A percentile compares a stretch with the other conserved stretches of the same genome.
These are phyloP conservation scores for Euphrasia arctica DNA, from an alignment of 305 asterid genomes.

Conservation along the genomic window DNA sequence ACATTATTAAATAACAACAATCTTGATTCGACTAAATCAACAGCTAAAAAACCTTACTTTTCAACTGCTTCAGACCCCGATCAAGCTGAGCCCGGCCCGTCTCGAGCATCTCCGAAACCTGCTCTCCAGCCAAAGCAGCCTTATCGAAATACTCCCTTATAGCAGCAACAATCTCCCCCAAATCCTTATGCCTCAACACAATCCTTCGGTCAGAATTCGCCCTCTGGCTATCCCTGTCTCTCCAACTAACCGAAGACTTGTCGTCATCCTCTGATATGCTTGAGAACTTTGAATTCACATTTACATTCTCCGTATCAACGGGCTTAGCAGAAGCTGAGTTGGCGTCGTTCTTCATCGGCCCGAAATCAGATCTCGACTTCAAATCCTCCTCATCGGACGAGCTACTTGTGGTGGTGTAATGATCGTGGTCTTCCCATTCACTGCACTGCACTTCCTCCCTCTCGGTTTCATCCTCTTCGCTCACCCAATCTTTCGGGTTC, in stretches of 20 bases:
- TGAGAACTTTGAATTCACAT: conserved; percentile 34
- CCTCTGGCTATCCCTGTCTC: conserved; percentile 43
- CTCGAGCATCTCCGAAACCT: conserved; percentile 90
- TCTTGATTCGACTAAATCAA: conserved; percentile 19
- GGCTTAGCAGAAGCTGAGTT: conserved; percentile 24
- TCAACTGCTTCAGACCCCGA: conserved; percentile 75
- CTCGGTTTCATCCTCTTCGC: conserved; percentile 66
- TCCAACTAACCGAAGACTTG: no score
- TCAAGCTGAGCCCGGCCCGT: conserved; percentile 86
- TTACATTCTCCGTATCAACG: conserved; percentile 16
- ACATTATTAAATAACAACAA: not conserved
- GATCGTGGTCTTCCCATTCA: conserved; percentile 96
- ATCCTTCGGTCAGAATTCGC: conserved; percentile 55
- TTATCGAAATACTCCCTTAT: conserved; percentile 76
- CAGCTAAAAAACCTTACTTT: conserved; percentile 47
- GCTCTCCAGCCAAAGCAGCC: conserved; percentile 91
- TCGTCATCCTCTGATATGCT: conserved; percentile 52
- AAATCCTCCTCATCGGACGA: conserved; percentile 47
- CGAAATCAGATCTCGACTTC: conserved; percentile 65
- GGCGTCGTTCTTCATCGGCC: conserved; percentile 44
- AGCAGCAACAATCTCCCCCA: conserved; percentile 83
- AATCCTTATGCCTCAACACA: conserved; percentile 82
- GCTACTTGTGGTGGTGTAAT: conserved; percentile 48
- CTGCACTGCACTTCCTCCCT: conserved; percentile 96
- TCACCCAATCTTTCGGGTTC: conserved; percentile 45